Conservation (phyloP, 179 eudicot genomes). For the Camellia oleifera region DNA sequence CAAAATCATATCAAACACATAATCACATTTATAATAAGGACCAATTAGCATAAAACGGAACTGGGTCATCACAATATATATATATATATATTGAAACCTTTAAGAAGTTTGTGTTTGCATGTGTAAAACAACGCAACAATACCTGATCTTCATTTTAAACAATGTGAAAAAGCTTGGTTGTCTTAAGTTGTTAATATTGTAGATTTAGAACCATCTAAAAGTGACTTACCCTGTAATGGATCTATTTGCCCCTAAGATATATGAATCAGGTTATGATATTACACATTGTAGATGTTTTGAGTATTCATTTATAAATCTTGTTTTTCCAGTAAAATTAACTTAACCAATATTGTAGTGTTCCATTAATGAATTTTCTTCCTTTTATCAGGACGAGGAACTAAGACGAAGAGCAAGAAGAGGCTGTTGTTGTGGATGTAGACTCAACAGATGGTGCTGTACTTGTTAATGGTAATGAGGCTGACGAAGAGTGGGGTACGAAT, state of each 20-base stretch:
- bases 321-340: not conserved
- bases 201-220: not conserved
- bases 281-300: not conserved
- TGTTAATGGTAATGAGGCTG: too few species aligned
- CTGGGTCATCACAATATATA: too few species aligned
- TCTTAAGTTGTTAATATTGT: not conserved
- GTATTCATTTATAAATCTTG: not conserved
- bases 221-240: not conserved
- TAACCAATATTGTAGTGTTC: not conserved
- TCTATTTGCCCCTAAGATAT: not conserved
- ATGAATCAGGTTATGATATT: not conserved
- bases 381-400: slow-evolving; percentile 38
- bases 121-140: not conserved
- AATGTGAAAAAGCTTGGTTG: not conserved
- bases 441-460: too few species aligned
- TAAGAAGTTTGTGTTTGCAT: not conserved
- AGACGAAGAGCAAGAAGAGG: slow-evolving; percentile 40
- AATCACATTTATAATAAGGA: too few species aligned
- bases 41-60: too few species aligned
- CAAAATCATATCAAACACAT: too few species aligned
- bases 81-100: not conserved
- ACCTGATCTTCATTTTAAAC: not conserved
- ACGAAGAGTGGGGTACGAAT: too few species aligned
- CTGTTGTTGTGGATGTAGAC: slow-evolving; percentile 61
- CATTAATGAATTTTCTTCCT: not conserved